Base-by-base conservation (phyloP, 2,329 filamentous ascomycete species). In the Colletotrichum magnum region DNA sequence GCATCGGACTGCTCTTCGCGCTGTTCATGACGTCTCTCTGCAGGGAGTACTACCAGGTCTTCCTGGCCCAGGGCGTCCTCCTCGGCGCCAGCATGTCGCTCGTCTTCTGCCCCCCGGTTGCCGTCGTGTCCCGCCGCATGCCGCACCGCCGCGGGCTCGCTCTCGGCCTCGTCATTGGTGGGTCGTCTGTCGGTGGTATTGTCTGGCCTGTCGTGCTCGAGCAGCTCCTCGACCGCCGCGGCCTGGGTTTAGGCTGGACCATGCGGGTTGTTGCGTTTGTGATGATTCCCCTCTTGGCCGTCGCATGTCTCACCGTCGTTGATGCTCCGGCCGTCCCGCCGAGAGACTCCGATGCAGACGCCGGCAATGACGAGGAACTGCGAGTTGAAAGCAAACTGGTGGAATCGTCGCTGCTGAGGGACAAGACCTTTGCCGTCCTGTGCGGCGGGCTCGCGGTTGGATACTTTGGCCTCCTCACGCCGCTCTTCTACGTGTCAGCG, bases 401-500 rank as follows among this genome's bases (percentile, higher is more conserved):
- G 51, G 43, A 64, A 43, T 24, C 63, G 56, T 52, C 66, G 5
- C 62, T 76, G 18, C 47, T 75, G 18, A 75, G 72, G 50, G 72
- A 74, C 24, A 36, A 51, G 15, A 45, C 65, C 6, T 69, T 66
- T 18, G 45, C 57, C 2, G 50, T 69, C 0, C 45, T 69, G 4
- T 65, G 66, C 9, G 41, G 60, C 13, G 66, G 61, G 1, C 56
- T 69, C 5, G 60, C 57, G 6, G 7, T 68, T 2, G 59, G 53
- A 16, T 75, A 82, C 73, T 76, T 80, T 13, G 75, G 73, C 58
- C 82, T 86, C 71, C 85, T 88, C 72, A 85, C 85, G 53, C 84
- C 86, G 28, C 79, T 88, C 57, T 87, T 88, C 75, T 88, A 86
- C 76, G 80, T 88, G 45, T 85, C 87, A 65, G 79, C 85, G 7